Evolutionary conservation across 108 stramenopile species (phyloP).

Genomic region (Cylindrotheca fusiformis): DNA sequence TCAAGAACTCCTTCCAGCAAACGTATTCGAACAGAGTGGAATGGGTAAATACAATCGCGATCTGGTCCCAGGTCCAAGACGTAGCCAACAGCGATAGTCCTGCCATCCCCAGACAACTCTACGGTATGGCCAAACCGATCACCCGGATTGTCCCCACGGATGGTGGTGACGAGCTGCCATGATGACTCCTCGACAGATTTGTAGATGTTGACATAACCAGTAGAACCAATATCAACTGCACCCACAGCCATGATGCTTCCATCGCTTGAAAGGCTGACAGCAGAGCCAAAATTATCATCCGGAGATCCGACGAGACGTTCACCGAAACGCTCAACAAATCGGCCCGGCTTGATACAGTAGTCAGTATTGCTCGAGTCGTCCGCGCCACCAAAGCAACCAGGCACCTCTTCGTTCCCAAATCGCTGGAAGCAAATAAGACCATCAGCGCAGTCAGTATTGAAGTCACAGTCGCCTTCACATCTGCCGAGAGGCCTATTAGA

Average conservation of each 20-base stretch:
- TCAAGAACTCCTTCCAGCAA: too few species aligned
- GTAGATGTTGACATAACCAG: constrained; percentile 14
- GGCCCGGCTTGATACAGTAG: constrained; percentile 16
- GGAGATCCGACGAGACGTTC: not conserved
- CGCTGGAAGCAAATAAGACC: constrained; percentile 29
- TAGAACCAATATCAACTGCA: not conserved
- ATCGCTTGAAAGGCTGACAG: constrained; percentile 28
- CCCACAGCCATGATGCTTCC: constrained; percentile 26
- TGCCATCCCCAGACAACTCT: constrained; percentile 21
- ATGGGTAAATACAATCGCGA: too few species aligned
- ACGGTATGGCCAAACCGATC: constrained; percentile 22
- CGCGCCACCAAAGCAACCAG: constrained; percentile 28
- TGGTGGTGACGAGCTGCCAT: constrained; percentile 11
- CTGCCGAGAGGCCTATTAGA: constrained; percentile 13
- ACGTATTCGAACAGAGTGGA: too few species aligned
- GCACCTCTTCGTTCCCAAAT: constrained; percentile 14
- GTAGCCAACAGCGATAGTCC: constrained; percentile 14
- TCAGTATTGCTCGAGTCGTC: constrained; percentile 16
- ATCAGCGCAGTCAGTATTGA: constrained; percentile 16
- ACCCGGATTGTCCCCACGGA: constrained; percentile 1
- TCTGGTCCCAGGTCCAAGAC: too few species aligned
- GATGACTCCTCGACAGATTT: constrained; percentile 3
- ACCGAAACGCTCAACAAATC: not conserved
- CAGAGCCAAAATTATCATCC: constrained; percentile 29
- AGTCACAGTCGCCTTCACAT: constrained; percentile 41